These are phyloP conservation scores for Cercophora sp. DNA, from an alignment of 495 filamentous ascomycete genomes.

Conservation along the genomic window DNA sequence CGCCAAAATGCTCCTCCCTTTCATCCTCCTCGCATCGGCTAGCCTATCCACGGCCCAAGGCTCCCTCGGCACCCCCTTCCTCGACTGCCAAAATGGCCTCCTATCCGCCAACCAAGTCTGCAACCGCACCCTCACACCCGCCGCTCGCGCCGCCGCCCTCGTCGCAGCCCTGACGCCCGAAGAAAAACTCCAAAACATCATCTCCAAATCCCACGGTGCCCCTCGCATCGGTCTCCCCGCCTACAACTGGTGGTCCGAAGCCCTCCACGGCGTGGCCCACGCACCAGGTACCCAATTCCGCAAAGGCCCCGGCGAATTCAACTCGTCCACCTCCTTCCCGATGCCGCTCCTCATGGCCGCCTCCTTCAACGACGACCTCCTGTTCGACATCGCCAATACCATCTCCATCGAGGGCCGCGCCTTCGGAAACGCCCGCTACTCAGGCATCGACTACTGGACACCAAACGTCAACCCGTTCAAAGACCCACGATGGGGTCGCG, in stretches of 20 bases:
- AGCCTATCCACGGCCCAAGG: neutral
- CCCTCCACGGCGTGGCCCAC: conserved; percentile 43
- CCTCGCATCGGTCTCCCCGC: conserved; percentile 38
- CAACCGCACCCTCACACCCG: conserved; percentile 2
- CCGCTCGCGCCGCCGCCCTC: conserved; percentile 33
- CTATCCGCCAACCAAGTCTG: conserved; percentile 4
- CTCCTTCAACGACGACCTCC: conserved; percentile 45
- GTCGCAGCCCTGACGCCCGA: conserved; percentile 36
- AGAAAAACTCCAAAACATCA: conserved; percentile 37
- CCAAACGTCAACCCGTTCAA: conserved; percentile 67
- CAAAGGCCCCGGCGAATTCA: conserved; percentile 29
- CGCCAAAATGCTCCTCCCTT: too few relatives aligned
- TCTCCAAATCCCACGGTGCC: conserved; percentile 31
- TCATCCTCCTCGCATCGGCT: neutral
- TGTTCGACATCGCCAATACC: conserved; percentile 34
- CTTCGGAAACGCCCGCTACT: conserved; percentile 57
- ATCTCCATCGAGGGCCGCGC: conserved; percentile 62
- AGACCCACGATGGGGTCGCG: conserved; percentile 43
- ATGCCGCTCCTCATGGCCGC: conserved; percentile 42
- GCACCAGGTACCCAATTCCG: conserved; percentile 35
- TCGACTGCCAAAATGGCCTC: conserved; percentile 2
- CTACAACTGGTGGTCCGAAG: conserved; percentile 53
- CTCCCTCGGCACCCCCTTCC: conserved; percentile 3
- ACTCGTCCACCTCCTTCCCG: conserved; percentile 47
- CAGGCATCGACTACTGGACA: conserved; percentile 59